These are phyloP conservation scores for Chlamydomonas reinhardtii DNA, from an alignment of 163 green algal species.

Conservation along the genomic window DNA sequence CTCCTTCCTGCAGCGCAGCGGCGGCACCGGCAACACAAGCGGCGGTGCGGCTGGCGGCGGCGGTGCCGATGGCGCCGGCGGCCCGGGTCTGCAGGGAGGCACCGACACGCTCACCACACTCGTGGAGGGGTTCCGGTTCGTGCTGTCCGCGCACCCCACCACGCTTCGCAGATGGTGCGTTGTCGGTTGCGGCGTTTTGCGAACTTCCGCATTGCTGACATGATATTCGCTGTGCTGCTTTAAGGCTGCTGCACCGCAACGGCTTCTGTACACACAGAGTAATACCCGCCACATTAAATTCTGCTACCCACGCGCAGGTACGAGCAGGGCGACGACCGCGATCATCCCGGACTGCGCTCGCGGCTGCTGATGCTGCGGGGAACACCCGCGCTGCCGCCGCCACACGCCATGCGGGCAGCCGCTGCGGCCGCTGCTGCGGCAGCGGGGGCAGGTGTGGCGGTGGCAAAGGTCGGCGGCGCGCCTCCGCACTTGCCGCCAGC, in stretches of 20 bases:
- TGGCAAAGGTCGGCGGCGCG: no score
- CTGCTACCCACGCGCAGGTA: background rate
- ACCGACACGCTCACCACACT: constrained; percentile 57
- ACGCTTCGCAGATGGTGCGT: constrained; percentile 49
- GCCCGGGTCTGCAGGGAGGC: background rate
- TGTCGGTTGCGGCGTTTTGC: no score
- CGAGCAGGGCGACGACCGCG: constrained; percentile 45
- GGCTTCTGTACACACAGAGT: no score
- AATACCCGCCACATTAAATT: no score
- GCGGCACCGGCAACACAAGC: background rate
- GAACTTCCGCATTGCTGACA: no score
- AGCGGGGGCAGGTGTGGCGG: no score
- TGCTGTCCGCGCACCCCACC: constrained; percentile 49
- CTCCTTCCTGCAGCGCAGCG: constrained; percentile 60
- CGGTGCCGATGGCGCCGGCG: background rate
- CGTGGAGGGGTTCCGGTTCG: constrained; percentile 63
- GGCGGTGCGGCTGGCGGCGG: background rate
- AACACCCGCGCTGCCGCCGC: background rate
- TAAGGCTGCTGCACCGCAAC: no score
- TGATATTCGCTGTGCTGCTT: background rate
- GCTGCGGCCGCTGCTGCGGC: background rate
- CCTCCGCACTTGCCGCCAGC: no score
- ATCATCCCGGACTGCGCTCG: constrained; percentile 54
- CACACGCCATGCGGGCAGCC: background rate
- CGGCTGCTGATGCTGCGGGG: background rate